Evolutionary conservation across 2,329 filamentous ascomycete species (phyloP).

Genomic region (Dactylonectria macrodidyma): DNA sequence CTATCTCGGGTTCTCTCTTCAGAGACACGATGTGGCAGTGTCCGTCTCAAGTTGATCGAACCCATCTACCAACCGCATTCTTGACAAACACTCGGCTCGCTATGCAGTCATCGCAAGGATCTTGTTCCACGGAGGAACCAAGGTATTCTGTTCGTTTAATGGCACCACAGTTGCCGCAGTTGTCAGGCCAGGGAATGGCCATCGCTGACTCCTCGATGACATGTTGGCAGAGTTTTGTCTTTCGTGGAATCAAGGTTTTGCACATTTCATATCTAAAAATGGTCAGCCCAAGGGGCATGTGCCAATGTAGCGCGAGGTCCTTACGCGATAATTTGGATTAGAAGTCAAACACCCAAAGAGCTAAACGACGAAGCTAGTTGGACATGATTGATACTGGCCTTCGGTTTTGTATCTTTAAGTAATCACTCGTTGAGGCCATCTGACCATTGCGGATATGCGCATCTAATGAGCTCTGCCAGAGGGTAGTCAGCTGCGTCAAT

Average conservation of each 20-base stretch:
- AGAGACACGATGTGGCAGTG: not conserved
- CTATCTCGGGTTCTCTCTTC: not conserved
- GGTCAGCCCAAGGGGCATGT: not conserved
- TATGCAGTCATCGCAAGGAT: conserved; percentile 6
- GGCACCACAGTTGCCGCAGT: conserved; percentile 9
- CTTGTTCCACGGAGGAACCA: not conserved
- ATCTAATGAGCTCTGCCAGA: not conserved
- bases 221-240: conserved; percentile 1
- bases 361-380: not conserved
- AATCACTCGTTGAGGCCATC: not conserved
- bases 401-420: not conserved
- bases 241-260: conserved; percentile 1
- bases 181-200: conserved; percentile 3
- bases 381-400: not conserved
- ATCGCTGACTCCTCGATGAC: not conserved
- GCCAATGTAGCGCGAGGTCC: not conserved
- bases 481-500: not conserved
- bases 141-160: conserved; percentile 15
- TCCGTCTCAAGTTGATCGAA: not conserved
- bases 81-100: not conserved
- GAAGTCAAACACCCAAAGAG: not conserved
- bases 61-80: conserved; percentile 3
- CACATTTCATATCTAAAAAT: not conserved
- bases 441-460: not conserved
- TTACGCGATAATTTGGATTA: not conserved